Conservation (phyloP, 495 filamentous ascomycete genomes). For the Aspergillus conjunctus region DNA sequence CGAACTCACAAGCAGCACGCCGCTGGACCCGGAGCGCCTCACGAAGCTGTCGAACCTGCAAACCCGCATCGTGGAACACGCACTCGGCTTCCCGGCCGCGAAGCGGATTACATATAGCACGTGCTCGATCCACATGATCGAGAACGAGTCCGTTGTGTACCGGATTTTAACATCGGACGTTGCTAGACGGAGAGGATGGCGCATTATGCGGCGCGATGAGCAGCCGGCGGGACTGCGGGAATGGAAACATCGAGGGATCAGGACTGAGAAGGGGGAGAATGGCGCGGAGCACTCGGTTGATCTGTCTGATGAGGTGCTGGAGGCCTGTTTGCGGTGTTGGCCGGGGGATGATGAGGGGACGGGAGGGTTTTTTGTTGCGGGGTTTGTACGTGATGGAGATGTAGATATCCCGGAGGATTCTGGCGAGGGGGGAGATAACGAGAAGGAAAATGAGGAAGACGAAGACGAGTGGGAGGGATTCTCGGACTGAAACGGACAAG, state of each 20-base stretch:
- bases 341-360: constrained; percentile 78
- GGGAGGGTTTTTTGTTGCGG: constrained; percentile 73
- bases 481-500: constrained; percentile 35
- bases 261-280: constrained; percentile 28
- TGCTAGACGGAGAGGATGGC: constrained; percentile 73
- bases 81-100: constrained; percentile 79
- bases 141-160: constrained; percentile 85
- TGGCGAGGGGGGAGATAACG: not conserved
- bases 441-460: constrained; percentile 36
- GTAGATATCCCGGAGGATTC: constrained; percentile 13
- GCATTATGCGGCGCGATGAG: constrained; percentile 65
- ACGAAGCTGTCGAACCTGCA: constrained; percentile 75
- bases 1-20: constrained; percentile 29
- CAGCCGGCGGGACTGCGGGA: constrained; percentile 69
- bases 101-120: constrained; percentile 84
- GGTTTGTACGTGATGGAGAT: constrained; percentile 58
- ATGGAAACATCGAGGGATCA: constrained; percentile 71
- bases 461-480: constrained; percentile 52
- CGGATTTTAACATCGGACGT: constrained; percentile 64
- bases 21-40: constrained; percentile 54
- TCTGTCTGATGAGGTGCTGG: constrained; percentile 56
- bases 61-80: constrained; percentile 74
- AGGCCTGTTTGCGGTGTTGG: constrained; percentile 79
- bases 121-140: constrained; percentile 80
- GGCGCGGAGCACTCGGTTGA: constrained; percentile 24